Evolutionary conservation across 768 basidiomycete species (phyloP).

Genomic region (Macrolepiota albuminosa): DNA sequence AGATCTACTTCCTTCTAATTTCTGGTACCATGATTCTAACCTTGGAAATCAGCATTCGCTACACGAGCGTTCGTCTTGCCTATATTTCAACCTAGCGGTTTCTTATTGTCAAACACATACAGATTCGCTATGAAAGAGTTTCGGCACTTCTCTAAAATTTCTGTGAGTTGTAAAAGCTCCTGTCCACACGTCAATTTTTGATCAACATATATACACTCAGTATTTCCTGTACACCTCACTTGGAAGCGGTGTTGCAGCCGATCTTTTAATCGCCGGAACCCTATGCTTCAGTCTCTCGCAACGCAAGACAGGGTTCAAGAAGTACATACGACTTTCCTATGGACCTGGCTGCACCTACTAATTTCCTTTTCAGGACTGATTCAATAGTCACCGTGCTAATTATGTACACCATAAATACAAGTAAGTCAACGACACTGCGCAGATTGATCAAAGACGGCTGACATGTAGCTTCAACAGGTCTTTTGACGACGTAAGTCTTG

Average conservation of each 20-base stretch:
- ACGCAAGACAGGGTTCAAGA: constrained; percentile 24
- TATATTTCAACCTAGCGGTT: neutral
- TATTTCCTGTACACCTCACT: constrained; percentile 27
- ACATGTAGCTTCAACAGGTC: constrained; percentile 15
- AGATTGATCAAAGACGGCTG: neutral
- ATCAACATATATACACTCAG: constrained; percentile 8
- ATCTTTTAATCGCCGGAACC: constrained; percentile 32
- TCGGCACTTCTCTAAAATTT: constrained; percentile 22
- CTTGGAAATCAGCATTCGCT: constrained; percentile 20
- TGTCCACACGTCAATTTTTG: neutral
- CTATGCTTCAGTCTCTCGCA: constrained; percentile 28
- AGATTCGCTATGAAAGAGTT: constrained; percentile 23
- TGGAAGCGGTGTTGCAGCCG: constrained; percentile 33
- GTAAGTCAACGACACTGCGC: constrained; percentile 20
- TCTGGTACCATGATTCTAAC: neutral
- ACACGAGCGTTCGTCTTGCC: constrained; percentile 20
- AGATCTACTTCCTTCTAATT: neutral
- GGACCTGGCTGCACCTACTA: neutral
- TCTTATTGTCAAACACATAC: neutral
- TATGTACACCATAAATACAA: constrained; percentile 46
- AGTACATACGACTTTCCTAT: constrained; percentile 13
- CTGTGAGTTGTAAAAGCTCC: constrained; percentile 14
- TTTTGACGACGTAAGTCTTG: constrained; percentile 26
- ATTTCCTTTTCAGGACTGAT: constrained; percentile 31
- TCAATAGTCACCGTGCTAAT: constrained; percentile 40